phyloP scores from a whole-genome alignment of 306 rosid species.

The Urtica urens region DNA sequence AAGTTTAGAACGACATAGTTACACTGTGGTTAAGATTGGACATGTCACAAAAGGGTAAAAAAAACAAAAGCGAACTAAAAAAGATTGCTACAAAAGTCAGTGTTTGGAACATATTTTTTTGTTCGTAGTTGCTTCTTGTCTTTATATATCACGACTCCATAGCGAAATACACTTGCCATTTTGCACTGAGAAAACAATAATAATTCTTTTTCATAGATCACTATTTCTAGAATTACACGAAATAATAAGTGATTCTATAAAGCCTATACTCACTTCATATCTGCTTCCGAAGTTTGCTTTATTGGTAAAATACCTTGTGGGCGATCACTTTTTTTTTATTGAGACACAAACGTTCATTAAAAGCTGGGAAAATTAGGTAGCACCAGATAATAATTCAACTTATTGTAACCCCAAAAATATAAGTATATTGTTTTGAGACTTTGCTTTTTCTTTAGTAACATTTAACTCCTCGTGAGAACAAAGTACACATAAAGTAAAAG shows the following conservation, averaged over 20 bases:
- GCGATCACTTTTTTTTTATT: not conserved
- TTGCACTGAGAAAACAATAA: not conserved
- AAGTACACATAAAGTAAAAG: no score
- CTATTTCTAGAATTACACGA: not conserved
- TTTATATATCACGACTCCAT: not conserved
- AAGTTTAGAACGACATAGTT: no score
- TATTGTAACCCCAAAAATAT: not conserved
- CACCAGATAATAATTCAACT: not conserved
- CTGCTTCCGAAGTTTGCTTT: not conserved
- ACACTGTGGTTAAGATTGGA: no score
- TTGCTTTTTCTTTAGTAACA: no score
- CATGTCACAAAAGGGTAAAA: not conserved
- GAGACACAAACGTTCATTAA: not conserved
- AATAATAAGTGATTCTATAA: not conserved
- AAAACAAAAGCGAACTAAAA: not conserved
- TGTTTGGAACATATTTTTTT: not conserved
- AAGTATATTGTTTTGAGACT: no score
- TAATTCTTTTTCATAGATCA: not conserved
- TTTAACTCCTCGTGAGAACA: no score
- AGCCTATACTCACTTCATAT: not conserved
- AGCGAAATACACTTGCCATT: not conserved
- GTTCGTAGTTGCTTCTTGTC: not conserved
- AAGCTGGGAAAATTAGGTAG: conserved; percentile 16
- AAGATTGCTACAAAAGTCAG: not conserved
- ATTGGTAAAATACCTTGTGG: not conserved